Percentiles rank a stretch among this genome's conserved stretches.
Conservation (phyloP, 2,329 filamentous ascomycete genomes). For the Talaromyces marneffei region DNA sequence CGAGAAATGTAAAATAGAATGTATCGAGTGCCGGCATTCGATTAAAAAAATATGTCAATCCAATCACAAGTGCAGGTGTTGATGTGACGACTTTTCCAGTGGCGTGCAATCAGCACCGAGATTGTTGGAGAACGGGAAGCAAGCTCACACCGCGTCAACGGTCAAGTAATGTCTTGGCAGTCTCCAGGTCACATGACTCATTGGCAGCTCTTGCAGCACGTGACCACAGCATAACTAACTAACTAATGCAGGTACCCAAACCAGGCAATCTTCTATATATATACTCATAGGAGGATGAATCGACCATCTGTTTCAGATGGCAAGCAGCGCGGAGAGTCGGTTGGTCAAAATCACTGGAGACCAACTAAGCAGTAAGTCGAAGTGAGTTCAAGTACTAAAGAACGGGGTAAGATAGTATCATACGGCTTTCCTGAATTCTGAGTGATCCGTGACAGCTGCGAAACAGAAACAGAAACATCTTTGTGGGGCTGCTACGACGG, state of each 20-base stretch:
- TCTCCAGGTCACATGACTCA: not conserved
- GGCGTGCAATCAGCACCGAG: not conserved
- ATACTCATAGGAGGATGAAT: not conserved
- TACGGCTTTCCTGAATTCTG: not conserved
- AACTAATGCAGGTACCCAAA: conserved; percentile 5
- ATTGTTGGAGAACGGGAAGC: not conserved
- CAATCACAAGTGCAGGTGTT: not conserved
- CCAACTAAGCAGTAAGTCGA: not conserved
- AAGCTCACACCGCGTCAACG: not conserved
- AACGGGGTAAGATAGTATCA: not conserved
- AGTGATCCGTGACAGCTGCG: not conserved
- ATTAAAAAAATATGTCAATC: no score
- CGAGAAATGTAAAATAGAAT: not conserved
- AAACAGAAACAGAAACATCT: not conserved
- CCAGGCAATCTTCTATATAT: not conserved
- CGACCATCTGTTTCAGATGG: not conserved
- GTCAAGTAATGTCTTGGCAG: not conserved
- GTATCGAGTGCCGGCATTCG: not conserved
- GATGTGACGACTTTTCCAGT: not conserved
- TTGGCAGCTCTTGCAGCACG: not conserved
- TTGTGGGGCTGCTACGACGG: not conserved
- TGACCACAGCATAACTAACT: not conserved
- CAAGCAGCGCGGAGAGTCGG: not conserved
- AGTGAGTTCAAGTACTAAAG: not conserved
- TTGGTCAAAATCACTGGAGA: not conserved